Base-by-base conservation (phyloP, 2,329 filamentous ascomycete species). In the Diaporthe sp. region DNA sequence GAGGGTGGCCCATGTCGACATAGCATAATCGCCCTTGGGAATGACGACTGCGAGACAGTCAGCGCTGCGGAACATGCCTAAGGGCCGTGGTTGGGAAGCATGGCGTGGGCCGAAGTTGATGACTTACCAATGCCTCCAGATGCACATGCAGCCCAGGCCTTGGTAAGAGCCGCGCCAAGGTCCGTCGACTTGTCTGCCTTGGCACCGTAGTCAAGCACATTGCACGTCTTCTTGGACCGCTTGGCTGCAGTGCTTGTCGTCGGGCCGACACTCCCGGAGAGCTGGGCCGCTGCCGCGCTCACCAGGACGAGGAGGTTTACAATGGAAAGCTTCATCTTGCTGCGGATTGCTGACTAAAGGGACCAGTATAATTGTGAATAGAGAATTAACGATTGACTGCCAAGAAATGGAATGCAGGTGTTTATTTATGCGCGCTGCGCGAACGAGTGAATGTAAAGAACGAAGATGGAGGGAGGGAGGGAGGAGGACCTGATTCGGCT, bases 121-220 rank as follows among this genome's bases (percentile, higher is more conserved):
- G 7, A 68, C 65, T n/a, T 53, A 68, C 65, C 47, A 47, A 68
- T 68, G 2, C 88, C 88, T 15, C 88, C 87, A 3, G 47, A 4
- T 25, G 2, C 83, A 80, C 78, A 86, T 86, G 83, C 88, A 90
- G n/a, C 82, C 81, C 65, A 68, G 53, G 65, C 65, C 47, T 68
- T 68, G 31, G 76, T 57, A 81, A 80, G 82, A 15, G 81, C 80
- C 20, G 78, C 68, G 42, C 74, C 72, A 71, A 82, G 80, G 44
- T 81, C 81, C 17, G 76, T 79, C 51, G 79, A 74, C 76, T 81
- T 82, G 78, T 90, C 88, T 2, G 86, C 87, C 28, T 82, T 82
- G 63, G 86, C 88, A 20, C 88, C 88, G 78, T 89, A 89, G 72
- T 85, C 79, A 68, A 87, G 83, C 70, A 90, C 87, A 78, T 87